Evolutionary conservation across 2,329 filamentous ascomycete genomes (phyloP), one percentile per base, ranked within the genome.

Genomic region (Dothideomycetes sp.): DNA sequence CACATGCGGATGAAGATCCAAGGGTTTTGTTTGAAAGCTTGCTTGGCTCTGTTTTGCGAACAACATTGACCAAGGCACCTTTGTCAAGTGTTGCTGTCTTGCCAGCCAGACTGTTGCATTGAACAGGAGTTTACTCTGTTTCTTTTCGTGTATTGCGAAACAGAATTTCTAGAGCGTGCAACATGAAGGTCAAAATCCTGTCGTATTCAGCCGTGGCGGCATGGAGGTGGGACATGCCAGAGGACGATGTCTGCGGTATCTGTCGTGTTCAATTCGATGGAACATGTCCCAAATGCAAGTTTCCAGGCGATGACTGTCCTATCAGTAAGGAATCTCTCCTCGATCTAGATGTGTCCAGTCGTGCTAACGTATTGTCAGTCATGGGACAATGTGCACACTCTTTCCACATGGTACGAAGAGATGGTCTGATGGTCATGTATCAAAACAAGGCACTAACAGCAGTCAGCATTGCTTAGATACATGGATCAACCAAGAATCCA

Each of bases 181-280:
- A 22, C 39, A 98, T 98, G 91, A 96, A 94, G 66, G 86, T 96
- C 68, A 91, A 79, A 33, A 91, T 96, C 64, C 84, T 82, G 56
- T 77, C 85, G 59, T 96, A 89, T 86, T 82, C 91, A 55, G 84
- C 87, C 4, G 86, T 98, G 47, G 91, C 91, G 13, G 89, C 87
- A 41, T 98, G 91, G 91, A 80, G 85, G 49, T 98, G 91, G 91
- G 85, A 96, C 60, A 84, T 96, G 56, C 87, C 89, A 17, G 87
- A 94, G 54, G 59, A 62, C 47, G 89, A 98, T 60, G 88, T 96
- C 48, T 98, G 91, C 55, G 91, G 91, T 54, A 98, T 98, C 66
- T 98, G 91, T 65, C 89, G 94, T 59, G 88, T 94, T 47, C 84
- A 94, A 56, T 98, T 96, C 59, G 91, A 98, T 61, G 89, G 88